phyloP scores from a whole-genome alignment of 352 stramenopile genomes.

The Phytophthora meadii region DNA sequence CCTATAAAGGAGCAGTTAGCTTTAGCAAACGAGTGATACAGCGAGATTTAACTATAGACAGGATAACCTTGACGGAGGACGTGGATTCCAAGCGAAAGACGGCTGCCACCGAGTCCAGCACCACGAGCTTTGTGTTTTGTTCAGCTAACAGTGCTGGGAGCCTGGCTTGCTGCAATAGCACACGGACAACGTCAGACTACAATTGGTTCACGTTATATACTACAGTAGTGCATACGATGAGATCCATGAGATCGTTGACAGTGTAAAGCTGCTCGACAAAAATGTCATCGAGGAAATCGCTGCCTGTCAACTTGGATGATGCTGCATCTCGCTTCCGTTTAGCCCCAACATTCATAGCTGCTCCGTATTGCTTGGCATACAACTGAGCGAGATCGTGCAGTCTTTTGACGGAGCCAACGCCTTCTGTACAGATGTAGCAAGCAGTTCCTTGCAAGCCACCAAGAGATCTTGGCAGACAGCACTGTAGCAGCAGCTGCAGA shows the following conservation, averaged over 20 bases:
- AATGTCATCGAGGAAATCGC: constrained; percentile 73
- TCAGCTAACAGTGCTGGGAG: constrained; percentile 71
- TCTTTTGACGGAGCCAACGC: constrained; percentile 73
- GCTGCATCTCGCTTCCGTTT: constrained; percentile 59
- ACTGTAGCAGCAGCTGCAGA: constrained; percentile 79
- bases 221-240: constrained; percentile 46
- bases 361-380: constrained; percentile 54
- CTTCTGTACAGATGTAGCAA: constrained; percentile 87
- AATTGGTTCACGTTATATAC: not conserved
- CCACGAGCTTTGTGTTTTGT: constrained; percentile 80
- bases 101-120: constrained; percentile 83
- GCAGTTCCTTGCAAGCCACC: constrained; percentile 66
- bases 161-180: constrained; percentile 56
- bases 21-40: not conserved
- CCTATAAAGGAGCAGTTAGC: constrained; percentile 26
- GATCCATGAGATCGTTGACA: constrained; percentile 63
- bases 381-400: constrained; percentile 68
- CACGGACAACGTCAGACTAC: constrained; percentile 9
- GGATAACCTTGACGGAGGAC: constrained; percentile 60
- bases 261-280: constrained; percentile 86
- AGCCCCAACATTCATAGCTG: constrained; percentile 29
- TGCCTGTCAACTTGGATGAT: constrained; percentile 15
- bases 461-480: constrained; percentile 51
- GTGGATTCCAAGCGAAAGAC: constrained; percentile 80
- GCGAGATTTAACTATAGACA: too few relatives aligned